These are phyloP conservation scores for Mucor circinelloides DNA, from an alignment of 371 early-diverging fungal species.

Conservation along the genomic window DNA sequence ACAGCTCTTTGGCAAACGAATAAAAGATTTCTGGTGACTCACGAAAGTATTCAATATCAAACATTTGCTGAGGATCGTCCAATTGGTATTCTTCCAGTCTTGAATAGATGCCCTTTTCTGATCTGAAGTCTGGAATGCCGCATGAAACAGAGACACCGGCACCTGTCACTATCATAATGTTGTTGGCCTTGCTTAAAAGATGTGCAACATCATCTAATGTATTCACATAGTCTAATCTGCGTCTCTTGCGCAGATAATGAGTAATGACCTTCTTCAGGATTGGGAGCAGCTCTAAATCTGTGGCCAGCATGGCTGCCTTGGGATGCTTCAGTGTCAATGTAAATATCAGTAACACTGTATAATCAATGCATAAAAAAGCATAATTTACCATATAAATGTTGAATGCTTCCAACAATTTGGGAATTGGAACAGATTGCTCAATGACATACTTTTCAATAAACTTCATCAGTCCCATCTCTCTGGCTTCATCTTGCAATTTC, in stretches of 20 bases:
- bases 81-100: conserved; percentile 75
- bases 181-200: conserved; percentile 64
- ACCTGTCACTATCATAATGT: conserved; percentile 92
- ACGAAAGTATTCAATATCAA: conserved; percentile 88
- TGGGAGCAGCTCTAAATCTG: conserved; percentile 51
- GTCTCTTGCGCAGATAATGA: conserved; percentile 60
- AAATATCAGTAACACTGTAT: neutral
- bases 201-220: conserved; percentile 76
- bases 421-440: conserved; percentile 46
- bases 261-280: conserved; percentile 54
- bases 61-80: conserved; percentile 89
- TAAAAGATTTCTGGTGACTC: conserved; percentile 88
- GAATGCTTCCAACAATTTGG: conserved; percentile 61
- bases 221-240: conserved; percentile 60
- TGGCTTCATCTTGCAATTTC: conserved; percentile 35
- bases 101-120: conserved; percentile 94
- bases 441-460: conserved; percentile 62
- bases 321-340: conserved; percentile 29
- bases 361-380: neutral
- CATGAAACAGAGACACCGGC: conserved; percentile 94
- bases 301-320: conserved; percentile 34
- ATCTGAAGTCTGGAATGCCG: conserved; percentile 99
- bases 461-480: conserved; percentile 43
- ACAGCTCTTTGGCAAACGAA: conserved; percentile 91
- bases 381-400: conserved; percentile 38